Evolutionary conservation across 1,139 yeast genomes (phyloP).

Genomic region (Nakaseomyces glabratus): DNA sequence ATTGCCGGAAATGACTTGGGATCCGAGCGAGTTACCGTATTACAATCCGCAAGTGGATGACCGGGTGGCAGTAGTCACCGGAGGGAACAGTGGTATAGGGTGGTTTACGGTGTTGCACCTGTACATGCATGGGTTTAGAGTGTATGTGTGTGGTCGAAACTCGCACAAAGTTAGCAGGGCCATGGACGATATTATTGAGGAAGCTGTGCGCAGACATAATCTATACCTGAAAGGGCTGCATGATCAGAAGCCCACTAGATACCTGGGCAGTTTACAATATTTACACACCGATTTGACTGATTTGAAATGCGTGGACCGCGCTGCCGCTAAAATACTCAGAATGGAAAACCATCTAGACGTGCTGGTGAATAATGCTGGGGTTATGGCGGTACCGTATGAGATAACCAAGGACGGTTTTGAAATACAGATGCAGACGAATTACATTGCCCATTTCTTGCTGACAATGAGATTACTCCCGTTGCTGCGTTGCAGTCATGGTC

Average conservation of each 20-base stretch:
- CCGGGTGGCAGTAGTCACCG: conserved; percentile 62
- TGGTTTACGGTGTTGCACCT: conserved; percentile 67
- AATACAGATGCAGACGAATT: conserved; percentile 72
- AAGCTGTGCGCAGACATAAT: conserved; percentile 36
- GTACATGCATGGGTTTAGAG: conserved; percentile 66
- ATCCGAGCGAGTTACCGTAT: conserved; percentile 26
- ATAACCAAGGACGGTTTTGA: conserved; percentile 67
- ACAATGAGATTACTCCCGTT: conserved; percentile 53
- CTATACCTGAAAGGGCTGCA: neutral
- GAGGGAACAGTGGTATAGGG: conserved; percentile 77
- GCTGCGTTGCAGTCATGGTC: conserved; percentile 38
- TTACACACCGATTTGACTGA: conserved; percentile 57
- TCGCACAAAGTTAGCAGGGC: conserved; percentile 47
- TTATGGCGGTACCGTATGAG: conserved; percentile 64
- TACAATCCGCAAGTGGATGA: conserved; percentile 35
- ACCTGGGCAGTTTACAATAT: conserved; percentile 50
- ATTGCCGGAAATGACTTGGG: no score
- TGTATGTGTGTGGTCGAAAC: conserved; percentile 67
- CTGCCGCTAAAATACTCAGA: conserved; percentile 42
- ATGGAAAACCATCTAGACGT: conserved; percentile 50
- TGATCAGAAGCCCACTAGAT: conserved; percentile 16
- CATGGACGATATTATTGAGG: conserved; percentile 43
- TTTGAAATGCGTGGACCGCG: conserved; percentile 48
- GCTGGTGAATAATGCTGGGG: conserved; percentile 72
- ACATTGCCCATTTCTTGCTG: conserved; percentile 63